phyloP scores from a whole-genome alignment of 305 asterid species.

The Fraxinus platypoda region DNA sequence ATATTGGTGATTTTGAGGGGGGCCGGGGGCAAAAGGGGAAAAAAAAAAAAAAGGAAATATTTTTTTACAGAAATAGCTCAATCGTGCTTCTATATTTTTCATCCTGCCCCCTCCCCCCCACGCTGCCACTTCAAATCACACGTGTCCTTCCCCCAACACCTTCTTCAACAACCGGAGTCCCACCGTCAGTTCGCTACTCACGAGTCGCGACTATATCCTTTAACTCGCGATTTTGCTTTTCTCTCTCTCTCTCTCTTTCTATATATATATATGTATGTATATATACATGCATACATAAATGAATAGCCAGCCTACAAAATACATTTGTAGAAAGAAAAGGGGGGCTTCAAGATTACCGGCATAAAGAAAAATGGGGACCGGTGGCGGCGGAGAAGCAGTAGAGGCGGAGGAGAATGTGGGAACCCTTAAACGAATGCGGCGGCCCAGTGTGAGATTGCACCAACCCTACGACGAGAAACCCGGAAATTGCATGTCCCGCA shows the following conservation, averaged over 20 bases:
- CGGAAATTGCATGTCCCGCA: constrained; percentile 21
- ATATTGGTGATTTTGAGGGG: neutral
- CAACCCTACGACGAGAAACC: constrained; percentile 39
- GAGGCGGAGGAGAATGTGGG: constrained; percentile 25
- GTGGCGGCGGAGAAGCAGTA: constrained; percentile 22
- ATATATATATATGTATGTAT: neutral
- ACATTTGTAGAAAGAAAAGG: neutral
- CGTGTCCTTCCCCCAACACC: neutral
- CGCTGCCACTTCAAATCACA: neutral
- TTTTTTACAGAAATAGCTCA: neutral
- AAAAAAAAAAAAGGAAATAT: neutral
- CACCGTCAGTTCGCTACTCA: neutral
- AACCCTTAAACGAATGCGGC: constrained; percentile 56
- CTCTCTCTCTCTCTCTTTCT: neutral
- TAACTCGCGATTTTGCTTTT: neutral
- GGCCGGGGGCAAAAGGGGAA: neutral
- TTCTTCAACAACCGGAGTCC: neutral
- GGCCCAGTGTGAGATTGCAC: constrained; percentile 61
- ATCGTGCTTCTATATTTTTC: neutral
- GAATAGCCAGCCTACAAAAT: neutral
- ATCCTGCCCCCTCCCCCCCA: neutral
- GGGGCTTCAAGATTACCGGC: neutral
- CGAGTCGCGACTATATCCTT: neutral
- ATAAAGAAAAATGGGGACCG: constrained; percentile 24
- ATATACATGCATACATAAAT: neutral